A percentile compares a stretch with the other conserved stretches of the same genome.
phyloP scores from a whole-genome alignment of 352 stramenopile genomes.

The Phytopythium cucurbitacearum region DNA sequence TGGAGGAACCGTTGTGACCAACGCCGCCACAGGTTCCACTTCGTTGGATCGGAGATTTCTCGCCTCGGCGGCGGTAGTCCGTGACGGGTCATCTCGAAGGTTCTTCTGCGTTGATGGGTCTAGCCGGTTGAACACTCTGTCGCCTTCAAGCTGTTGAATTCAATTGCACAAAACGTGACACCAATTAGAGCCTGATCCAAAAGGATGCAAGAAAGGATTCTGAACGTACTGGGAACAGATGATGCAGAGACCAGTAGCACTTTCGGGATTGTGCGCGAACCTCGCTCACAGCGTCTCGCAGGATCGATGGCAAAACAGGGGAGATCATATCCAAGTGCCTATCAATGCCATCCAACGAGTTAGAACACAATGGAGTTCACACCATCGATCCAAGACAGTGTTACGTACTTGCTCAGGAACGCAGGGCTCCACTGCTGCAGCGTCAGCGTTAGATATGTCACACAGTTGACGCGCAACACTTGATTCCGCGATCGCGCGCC shows the following conservation, averaged over 20 bases:
- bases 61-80: slow-evolving; percentile 9
- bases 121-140: slow-evolving; percentile 46
- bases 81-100: slow-evolving; percentile 36
- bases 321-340: slow-evolving; percentile 62
- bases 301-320: slow-evolving; percentile 45
- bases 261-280: slow-evolving; percentile 75
- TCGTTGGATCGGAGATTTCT: slow-evolving; percentile 3
- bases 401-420: slow-evolving; percentile 70
- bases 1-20: not conserved
- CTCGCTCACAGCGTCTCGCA: slow-evolving; percentile 68
- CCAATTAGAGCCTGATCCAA: not conserved
- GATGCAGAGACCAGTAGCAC: slow-evolving; percentile 75
- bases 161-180: not conserved
- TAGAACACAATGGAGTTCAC: not conserved
- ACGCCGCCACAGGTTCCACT: too few species aligned
- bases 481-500: slow-evolving; percentile 72
- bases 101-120: slow-evolving; percentile 69
- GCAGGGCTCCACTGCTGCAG: slow-evolving; percentile 56
- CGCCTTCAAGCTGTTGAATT: slow-evolving; percentile 35
- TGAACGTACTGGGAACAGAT: slow-evolving; percentile 48
- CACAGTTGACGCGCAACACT: slow-evolving; percentile 64
- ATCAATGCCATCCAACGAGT: slow-evolving; percentile 1
- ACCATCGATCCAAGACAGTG: not conserved
- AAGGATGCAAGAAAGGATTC: not conserved
- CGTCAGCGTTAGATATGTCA: slow-evolving; percentile 73